Conservation (phyloP, 2,329 filamentous ascomycete species). For the Exophiala sp. region DNA sequence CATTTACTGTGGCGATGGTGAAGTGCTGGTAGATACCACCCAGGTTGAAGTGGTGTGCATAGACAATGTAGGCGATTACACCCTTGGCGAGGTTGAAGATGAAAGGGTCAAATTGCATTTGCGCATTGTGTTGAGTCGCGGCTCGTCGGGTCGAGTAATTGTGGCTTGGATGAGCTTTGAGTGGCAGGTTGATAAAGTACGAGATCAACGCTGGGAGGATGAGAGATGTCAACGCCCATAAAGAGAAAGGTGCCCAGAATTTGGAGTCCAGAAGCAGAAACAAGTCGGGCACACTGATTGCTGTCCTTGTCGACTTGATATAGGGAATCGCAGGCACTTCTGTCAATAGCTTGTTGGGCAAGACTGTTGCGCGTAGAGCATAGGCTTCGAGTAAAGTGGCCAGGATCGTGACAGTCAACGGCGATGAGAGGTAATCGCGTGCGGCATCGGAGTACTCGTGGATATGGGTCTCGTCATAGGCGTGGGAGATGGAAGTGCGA, state of each 20-base stretch:
- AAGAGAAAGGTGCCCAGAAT: slow-evolving; percentile 79
- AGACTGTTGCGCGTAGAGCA: slow-evolving; percentile 65
- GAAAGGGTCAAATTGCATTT: slow-evolving; percentile 67
- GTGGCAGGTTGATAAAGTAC: slow-evolving; percentile 87
- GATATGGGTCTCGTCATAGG: slow-evolving; percentile 57
- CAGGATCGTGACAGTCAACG: slow-evolving; percentile 66
- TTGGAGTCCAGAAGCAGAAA: slow-evolving; percentile 67
- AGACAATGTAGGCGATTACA: slow-evolving; percentile 75
- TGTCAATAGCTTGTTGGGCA: slow-evolving; percentile 71
- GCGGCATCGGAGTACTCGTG: slow-evolving; percentile 62
- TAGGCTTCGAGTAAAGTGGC: slow-evolving; percentile 67
- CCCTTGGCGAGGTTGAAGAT: slow-evolving; percentile 89
- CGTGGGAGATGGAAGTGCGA: slow-evolving; percentile 66
- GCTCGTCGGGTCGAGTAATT: slow-evolving; percentile 38
- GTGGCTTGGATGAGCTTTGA: slow-evolving; percentile 38
- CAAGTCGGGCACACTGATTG: slow-evolving; percentile 72
- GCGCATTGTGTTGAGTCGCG: slow-evolving; percentile 25
- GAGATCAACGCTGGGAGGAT: slow-evolving; percentile 67
- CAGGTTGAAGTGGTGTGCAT: slow-evolving; percentile 51
- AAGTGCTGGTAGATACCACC: slow-evolving; percentile 36
- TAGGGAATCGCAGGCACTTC: slow-evolving; percentile 57
- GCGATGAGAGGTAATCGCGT: slow-evolving; percentile 68
- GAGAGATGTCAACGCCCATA: slow-evolving; percentile 73
- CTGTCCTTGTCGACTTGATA: slow-evolving; percentile 56
- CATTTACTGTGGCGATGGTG: slow-evolving; percentile 38